Percentiles rank a stretch among this genome's conserved stretches.
These are phyloP conservation scores for Claviceps africana DNA, from an alignment of 2,329 filamentous ascomycete species.

Conservation along the genomic window DNA sequence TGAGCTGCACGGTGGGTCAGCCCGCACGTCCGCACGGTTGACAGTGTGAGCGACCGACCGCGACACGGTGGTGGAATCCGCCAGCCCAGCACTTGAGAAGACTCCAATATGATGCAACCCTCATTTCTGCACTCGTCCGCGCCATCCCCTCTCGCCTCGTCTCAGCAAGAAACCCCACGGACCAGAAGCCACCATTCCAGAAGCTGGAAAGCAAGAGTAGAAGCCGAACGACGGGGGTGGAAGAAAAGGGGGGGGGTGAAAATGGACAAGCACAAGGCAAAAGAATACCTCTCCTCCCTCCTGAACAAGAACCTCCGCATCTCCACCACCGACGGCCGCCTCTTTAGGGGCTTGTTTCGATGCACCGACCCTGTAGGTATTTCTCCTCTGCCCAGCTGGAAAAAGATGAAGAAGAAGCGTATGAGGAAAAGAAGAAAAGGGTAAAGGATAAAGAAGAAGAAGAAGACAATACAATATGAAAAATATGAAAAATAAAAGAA, in stretches of 20 bases:
- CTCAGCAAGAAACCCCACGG: background rate
- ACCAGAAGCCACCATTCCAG: background rate
- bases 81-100: too few relatives aligned
- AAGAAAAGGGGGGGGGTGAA: background rate
- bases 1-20: background rate
- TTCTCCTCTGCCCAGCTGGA: too few relatives aligned
- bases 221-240: too few relatives aligned
- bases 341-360: conserved; percentile 85
- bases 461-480: too few relatives aligned
- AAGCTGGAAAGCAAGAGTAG: too few relatives aligned
- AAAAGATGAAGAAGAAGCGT: background rate
- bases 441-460: background rate
- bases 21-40: too few relatives aligned
- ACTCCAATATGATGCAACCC: too few relatives aligned
- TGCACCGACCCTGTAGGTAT: conserved; percentile 78
- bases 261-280: conserved; percentile 39
- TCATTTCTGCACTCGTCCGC: too few relatives aligned
- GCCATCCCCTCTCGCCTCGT: background rate
- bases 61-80: too few relatives aligned
- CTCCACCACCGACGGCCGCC: conserved; percentile 65
- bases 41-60: too few relatives aligned
- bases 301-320: conserved; percentile 69
- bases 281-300: conserved; percentile 46
- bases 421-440: background rate
- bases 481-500: too few relatives aligned